phyloP scores from a whole-genome alignment of 164 flowering plant genomes.

The Piper betle region DNA sequence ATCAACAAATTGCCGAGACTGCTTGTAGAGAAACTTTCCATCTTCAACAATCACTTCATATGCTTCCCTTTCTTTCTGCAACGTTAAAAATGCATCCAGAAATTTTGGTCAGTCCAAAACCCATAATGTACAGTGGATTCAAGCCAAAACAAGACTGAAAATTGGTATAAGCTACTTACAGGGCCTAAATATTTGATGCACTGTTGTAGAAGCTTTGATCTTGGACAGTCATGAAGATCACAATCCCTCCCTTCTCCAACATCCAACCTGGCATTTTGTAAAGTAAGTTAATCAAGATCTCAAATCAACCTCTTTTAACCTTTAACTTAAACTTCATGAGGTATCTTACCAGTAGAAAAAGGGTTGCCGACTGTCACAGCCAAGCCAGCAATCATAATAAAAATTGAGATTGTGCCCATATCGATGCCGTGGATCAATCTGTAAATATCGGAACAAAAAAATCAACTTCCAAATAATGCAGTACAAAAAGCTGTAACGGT shows the following conservation, averaged over 20 bases:
- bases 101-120: too few species aligned
- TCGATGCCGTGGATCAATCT: conserved; percentile 98
- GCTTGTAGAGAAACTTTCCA: conserved; percentile 53
- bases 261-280: conserved; percentile 50
- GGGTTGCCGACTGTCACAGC: conserved; percentile 69
- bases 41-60: conserved; percentile 58
- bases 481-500: too few species aligned
- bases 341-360: conserved; percentile 83
- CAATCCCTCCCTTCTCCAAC: conserved; percentile 87
- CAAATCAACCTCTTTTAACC: too few species aligned
- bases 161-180: conserved; percentile 24
- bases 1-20: conserved; percentile 39
- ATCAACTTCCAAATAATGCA: too few species aligned
- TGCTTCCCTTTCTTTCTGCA: conserved; percentile 59
- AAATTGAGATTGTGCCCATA: conserved; percentile 93
- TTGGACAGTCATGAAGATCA: conserved; percentile 52
- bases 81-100: neutral
- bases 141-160: neutral
- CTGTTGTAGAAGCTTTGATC: conserved; percentile 76
- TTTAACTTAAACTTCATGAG: too few species aligned
- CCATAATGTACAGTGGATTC: too few species aligned
- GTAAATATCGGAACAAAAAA: conserved; percentile 1
- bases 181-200: conserved; percentile 95
- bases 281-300: neutral
- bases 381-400: conserved; percentile 73